phyloP scores from a whole-genome alignment of 139 green algal genomes.

The Closterium sp. region DNA sequence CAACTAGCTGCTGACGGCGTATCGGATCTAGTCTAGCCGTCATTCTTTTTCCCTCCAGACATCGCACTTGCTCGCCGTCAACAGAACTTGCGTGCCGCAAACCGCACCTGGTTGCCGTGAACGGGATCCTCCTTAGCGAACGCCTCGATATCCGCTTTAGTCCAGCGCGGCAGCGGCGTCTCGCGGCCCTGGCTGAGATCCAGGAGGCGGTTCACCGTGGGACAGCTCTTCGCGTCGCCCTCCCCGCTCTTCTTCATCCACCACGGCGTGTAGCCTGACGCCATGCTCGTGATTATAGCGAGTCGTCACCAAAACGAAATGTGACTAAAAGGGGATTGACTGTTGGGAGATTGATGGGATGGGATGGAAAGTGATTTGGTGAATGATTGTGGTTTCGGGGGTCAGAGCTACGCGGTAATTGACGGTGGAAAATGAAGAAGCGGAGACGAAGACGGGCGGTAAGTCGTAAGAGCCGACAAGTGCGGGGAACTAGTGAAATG shows the following conservation, averaged over 20 bases:
- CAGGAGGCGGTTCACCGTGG: not conserved
- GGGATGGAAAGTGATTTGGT: not conserved
- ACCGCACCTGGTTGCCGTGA: not conserved
- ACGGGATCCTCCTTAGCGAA: slow-evolving; percentile 34
- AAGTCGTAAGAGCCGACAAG: not conserved
- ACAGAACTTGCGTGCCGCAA: too few relatives aligned
- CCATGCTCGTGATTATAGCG: not conserved
- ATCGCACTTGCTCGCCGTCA: too few relatives aligned
- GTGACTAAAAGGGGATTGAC: not conserved
- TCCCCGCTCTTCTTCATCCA: not conserved
- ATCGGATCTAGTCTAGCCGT: too few relatives aligned
- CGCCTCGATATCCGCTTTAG: slow-evolving; percentile 18
- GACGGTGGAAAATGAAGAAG: not conserved
- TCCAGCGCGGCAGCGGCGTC: slow-evolving; percentile 24
- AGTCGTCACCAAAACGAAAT: not conserved
- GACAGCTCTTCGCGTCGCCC: not conserved
- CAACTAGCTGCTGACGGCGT: not conserved
- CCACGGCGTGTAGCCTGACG: not conserved
- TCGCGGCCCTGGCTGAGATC: not conserved
- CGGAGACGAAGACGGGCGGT: not conserved
- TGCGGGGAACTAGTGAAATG: not conserved
- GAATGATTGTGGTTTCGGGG: not conserved
- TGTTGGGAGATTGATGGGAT: not conserved
- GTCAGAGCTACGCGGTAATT: not conserved
- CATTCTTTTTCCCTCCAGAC: too few relatives aligned